phyloP scores from a whole-genome alignment of 805 yeast genomes.

The Grigorovia transvaalensis region DNA sequence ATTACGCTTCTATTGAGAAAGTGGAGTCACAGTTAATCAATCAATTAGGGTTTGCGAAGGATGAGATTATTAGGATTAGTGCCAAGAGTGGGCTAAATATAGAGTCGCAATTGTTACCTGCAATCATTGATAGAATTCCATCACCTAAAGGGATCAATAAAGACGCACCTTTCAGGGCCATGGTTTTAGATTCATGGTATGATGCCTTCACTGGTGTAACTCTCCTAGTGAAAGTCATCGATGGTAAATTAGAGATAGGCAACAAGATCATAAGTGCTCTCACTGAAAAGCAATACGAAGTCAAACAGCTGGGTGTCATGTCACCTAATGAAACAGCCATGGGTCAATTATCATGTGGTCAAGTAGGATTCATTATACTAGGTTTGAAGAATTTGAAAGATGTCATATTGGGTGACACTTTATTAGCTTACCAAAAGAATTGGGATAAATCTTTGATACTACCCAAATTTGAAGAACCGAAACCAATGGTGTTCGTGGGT shows the following conservation, averaged over 20 bases:
- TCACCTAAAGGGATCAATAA: slow-evolving; percentile 50
- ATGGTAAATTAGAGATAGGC: slow-evolving; percentile 69
- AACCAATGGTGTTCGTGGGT: slow-evolving; percentile 97
- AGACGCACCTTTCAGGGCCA: slow-evolving; percentile 46
- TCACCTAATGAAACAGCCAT: slow-evolving; percentile 75
- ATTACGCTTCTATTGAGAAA: slow-evolving; percentile 63
- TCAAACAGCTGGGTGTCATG: slow-evolving; percentile 91
- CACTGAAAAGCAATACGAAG: slow-evolving; percentile 67
- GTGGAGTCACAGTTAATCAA: slow-evolving; percentile 79
- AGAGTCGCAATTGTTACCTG: slow-evolving; percentile 58
- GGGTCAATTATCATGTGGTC: slow-evolving; percentile 67
- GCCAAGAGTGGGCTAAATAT: slow-evolving; percentile 88
- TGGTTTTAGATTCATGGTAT: slow-evolving; percentile 93
- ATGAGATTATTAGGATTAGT: slow-evolving; percentile 73
- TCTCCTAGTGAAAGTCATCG: slow-evolving; percentile 71
- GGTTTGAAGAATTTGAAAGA: slow-evolving; percentile 85
- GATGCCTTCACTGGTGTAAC: slow-evolving; percentile 89
- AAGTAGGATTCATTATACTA: slow-evolving; percentile 88
- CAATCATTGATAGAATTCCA: slow-evolving; percentile 72
- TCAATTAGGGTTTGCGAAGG: slow-evolving; percentile 56
- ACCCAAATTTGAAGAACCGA: slow-evolving; percentile 93
- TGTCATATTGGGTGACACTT: slow-evolving; percentile 87
- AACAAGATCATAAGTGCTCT: slow-evolving; percentile 69
- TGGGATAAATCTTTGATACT: slow-evolving; percentile 47
- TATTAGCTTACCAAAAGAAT: slow-evolving; percentile 45